Percentiles rank a stretch among this genome's conserved stretches.
Conservation (phyloP, 441 rosid species). For the Mallotus japonicus region DNA sequence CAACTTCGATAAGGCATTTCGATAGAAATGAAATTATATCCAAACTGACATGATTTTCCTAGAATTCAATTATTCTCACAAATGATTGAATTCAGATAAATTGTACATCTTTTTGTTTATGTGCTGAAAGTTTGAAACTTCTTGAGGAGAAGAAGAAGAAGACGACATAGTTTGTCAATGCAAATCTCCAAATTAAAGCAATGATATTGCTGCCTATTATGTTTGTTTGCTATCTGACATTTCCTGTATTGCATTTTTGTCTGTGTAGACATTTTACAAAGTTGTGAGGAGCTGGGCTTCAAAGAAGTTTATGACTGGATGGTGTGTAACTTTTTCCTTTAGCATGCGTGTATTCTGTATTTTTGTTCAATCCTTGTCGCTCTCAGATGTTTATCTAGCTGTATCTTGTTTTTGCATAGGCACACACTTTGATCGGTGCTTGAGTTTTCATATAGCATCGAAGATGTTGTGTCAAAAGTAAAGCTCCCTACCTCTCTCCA, state of each 20-base stretch:
- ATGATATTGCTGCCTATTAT: background rate
- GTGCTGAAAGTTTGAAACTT: constrained; percentile 3
- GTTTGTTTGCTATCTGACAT: constrained; percentile 9
- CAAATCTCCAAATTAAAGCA: background rate
- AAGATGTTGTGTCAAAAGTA: background rate
- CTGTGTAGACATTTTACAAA: constrained; percentile 77
- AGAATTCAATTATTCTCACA: too few relatives aligned
- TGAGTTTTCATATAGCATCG: background rate
- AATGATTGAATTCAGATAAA: too few relatives aligned
- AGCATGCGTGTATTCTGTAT: background rate
- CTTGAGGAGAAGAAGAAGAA: background rate
- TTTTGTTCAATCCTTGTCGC: background rate
- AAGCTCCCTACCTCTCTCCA: background rate
- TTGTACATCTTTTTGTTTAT: background rate
- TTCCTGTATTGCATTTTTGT: constrained; percentile 1
- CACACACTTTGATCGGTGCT: background rate
- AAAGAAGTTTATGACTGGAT: constrained; percentile 98
- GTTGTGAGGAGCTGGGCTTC: constrained; percentile 95
- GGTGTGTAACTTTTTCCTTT: constrained; percentile 44
- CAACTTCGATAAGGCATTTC: too few relatives aligned
- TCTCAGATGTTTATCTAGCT: background rate
- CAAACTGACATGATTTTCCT: too few relatives aligned
- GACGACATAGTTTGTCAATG: background rate
- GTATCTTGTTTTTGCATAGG: background rate
- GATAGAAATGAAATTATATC: too few relatives aligned